Evolutionary conservation across 176 grass and related monocot species (phyloP).

Genomic region (Oryza punctata): DNA sequence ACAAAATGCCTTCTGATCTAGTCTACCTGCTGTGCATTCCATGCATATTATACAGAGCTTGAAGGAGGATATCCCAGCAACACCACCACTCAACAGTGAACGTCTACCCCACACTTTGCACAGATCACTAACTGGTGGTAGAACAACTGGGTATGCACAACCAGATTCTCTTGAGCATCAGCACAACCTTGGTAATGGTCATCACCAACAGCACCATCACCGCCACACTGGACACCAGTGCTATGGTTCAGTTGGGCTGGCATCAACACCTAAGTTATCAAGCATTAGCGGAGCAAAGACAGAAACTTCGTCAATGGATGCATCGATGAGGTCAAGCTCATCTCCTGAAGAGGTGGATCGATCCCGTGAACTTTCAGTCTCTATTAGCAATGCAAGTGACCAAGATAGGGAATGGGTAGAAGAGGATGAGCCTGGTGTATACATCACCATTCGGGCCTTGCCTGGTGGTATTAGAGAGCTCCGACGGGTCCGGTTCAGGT

Average conservation of each 20-base stretch:
- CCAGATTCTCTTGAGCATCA: constrained; percentile 64
- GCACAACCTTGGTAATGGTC: constrained; percentile 20
- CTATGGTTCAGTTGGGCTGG: constrained; percentile 42
- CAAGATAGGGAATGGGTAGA: constrained; percentile 83
- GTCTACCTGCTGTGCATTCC: neutral
- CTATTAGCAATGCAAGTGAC: constrained; percentile 78
- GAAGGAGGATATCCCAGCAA: constrained; percentile 61
- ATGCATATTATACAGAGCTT: constrained; percentile 48
- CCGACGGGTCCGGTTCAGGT: constrained; percentile 81
- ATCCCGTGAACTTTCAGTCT: constrained; percentile 64
- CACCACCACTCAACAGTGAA: constrained; percentile 53
- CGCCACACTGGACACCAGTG: constrained; percentile 31
- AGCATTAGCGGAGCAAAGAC: constrained; percentile 81
- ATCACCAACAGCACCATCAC: constrained; percentile 41
- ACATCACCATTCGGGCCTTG: constrained; percentile 73
- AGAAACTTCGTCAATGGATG: constrained; percentile 61
- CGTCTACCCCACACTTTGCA: constrained; percentile 40
- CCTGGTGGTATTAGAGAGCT: constrained; percentile 79
- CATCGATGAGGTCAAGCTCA: constrained; percentile 72
- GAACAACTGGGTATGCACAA: constrained; percentile 54
- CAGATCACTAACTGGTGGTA: constrained; percentile 42
- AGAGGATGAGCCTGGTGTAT: constrained; percentile 86
- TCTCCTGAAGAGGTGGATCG: constrained; percentile 65
- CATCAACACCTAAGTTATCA: constrained; percentile 71
- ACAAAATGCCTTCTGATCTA: constrained; percentile 23